A percentile compares a stretch with the other conserved stretches of the same genome.
These are phyloP conservation scores for Phytopythium boreale DNA, from an alignment of 352 stramenopile genomes.

Conservation along the genomic window DNA sequence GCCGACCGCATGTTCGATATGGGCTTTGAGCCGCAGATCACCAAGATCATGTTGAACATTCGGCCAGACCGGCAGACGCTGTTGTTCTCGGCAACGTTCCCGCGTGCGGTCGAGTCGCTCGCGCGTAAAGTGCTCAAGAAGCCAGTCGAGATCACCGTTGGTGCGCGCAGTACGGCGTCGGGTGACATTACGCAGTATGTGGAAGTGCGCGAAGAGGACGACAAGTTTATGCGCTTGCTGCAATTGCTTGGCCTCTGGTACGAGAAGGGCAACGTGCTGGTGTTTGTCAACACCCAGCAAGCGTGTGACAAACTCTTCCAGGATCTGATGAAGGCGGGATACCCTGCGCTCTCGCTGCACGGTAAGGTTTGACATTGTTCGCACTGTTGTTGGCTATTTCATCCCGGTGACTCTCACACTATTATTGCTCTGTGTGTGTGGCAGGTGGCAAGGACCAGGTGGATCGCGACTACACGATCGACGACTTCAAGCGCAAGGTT, in stretches of 20 bases:
- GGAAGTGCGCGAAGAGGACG: conserved; percentile 97
- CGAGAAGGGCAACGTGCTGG: conserved; percentile 96
- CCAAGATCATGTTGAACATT: conserved; percentile 94
- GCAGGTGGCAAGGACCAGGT: conserved; percentile 98
- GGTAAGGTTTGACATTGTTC: conserved; percentile 33
- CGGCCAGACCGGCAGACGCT: conserved; percentile 90
- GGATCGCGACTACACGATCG: conserved; percentile 98
- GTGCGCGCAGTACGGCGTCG: conserved; percentile 93
- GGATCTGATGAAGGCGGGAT: conserved; percentile 95
- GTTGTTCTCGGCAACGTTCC: conserved; percentile 99
- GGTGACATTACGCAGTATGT: conserved; percentile 98
- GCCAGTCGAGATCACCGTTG: conserved; percentile 97
- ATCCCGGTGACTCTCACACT: conserved; percentile 2
- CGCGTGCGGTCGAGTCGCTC: conserved; percentile 89
- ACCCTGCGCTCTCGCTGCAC: conserved; percentile 96
- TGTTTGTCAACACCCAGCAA: conserved; percentile 99
- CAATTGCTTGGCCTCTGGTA: conserved; percentile 96
- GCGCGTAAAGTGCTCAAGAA: conserved; percentile 90
- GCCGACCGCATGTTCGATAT: conserved; percentile 99
- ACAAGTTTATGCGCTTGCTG: conserved; percentile 98
- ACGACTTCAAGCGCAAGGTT: conserved; percentile 98
- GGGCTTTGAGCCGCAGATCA: conserved; percentile 99
- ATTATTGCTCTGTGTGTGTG: conserved; percentile 11
- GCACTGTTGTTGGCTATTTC: background rate
- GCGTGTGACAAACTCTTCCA: conserved; percentile 96